phyloP scores from a whole-genome alignment of 176 grass and related monocot species.

The Thalia dealbata region DNA sequence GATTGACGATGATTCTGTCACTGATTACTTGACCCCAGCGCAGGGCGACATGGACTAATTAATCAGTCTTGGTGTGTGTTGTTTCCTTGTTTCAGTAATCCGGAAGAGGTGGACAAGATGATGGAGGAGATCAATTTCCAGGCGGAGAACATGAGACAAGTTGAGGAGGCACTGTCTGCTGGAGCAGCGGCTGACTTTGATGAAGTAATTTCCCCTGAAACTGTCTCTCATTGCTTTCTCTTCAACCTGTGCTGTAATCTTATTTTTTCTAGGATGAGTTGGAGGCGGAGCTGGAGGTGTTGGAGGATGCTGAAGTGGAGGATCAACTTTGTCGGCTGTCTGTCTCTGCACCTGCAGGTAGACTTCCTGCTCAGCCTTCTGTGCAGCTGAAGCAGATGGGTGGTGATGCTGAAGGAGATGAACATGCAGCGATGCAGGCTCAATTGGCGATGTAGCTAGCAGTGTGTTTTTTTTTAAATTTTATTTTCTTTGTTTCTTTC shows the following conservation, averaged over 20 bases:
- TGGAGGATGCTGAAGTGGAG: background rate
- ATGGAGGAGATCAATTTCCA: conserved; percentile 1
- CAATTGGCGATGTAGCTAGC: background rate
- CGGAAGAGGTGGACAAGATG: background rate
- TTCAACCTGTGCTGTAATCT: background rate
- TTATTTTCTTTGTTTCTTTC: no score
- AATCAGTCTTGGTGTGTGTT: no score
- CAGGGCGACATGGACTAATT: no score
- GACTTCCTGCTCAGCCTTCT: background rate
- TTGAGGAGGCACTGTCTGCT: conserved; percentile 1
- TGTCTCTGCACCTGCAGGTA: background rate
- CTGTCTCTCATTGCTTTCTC: background rate
- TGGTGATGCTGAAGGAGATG: background rate
- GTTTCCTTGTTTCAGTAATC: conserved; percentile 1
- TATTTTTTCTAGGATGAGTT: background rate
- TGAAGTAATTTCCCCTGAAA: background rate
- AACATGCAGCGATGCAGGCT: conserved; percentile 1
- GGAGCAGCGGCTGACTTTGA: background rate
- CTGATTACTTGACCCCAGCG: no score
- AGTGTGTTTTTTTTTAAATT: no score
- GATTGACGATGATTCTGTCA: background rate
- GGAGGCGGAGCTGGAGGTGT: background rate
- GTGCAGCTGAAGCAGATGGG: no score
- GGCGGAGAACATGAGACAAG: background rate
- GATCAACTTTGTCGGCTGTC: background rate